Evolutionary conservation across 495 filamentous ascomycete genomes (phyloP), one percentile per base, ranked within the genome.

Genomic region (Saxophila tyrrhenica): DNA sequence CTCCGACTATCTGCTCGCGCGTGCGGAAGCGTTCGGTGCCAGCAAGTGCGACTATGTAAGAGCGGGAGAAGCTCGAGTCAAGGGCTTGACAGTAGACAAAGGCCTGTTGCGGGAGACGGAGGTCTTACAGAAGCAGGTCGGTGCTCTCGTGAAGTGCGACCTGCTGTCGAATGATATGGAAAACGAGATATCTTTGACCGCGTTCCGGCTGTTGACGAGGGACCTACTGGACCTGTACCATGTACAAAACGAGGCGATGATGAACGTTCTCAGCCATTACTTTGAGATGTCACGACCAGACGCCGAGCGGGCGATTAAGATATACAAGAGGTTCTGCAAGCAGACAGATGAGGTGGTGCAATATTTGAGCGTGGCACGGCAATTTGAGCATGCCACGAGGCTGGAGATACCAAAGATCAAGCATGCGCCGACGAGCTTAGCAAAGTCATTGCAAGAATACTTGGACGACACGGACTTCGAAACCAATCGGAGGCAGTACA

Each of bases 191-290:
- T 94, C 89, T 10, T 76, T 99, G 59, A 90, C 86, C 2, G 90
- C 92, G n/a, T 99, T 99, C 60, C 78, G 92, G 57, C 74, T 99
- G 63, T 70, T 99, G 39, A 92, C 94, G 10, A 75, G 92, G 62
- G 92, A 99, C 67, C 76, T 99, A 23, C 70, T 99, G 51, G 85
- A 83, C 3, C 74, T 99, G 41, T 99, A 94, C 69, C 87, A 92
- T 58, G 87, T 94, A 35, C 83, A 96, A 75, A 99, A 99, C 60
- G 90, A 97, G 70, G 92, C 85, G 21, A 91, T 94, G 60, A 97
- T 99, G 71, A 99, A 94, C 69, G 87, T 99, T 55, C 77, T 99
- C 50, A 88, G 92, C 92, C 90, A 94, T 65, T 99, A 94, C 66
- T 97, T 99, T 60, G 92, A 99, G 70, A 91, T 99, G 87, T 95